Base-by-base conservation (phyloP, 1,139 yeast species). In the Pichia sp. region DNA sequence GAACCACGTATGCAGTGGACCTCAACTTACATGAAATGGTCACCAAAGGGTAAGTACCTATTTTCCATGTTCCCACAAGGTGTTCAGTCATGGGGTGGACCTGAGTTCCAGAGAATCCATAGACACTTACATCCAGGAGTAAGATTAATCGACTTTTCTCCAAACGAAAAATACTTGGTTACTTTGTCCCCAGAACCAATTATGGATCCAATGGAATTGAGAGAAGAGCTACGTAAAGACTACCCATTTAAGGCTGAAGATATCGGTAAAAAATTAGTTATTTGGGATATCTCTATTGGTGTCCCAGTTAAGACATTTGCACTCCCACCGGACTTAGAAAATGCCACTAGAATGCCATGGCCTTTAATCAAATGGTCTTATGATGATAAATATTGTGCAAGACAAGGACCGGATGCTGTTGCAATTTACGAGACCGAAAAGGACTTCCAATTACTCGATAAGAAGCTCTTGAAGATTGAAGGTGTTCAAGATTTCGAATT, bases 331-430 rank as follows among this genome's bases (percentile, higher is more conserved):
- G 80, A 82, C 67, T 76, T 85, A 66, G 87, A 82, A 67, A 80
- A 81, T 53, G 82, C 80, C 66, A 79, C 81, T 68, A 86, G 85
- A 68, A 83, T 90, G 84, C 85, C 87, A 62, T 93, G 99, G 99
- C 99, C 99, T 51, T 82, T 93, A 69, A 87, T 95, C 70, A 92
- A 90, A 74, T 95, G 98, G 98, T 90, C 98, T 48, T 79, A 78
- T 65, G 95, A 95, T 73, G 97, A 90, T 73, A 85, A 84, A 72
- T 95, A 85, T 77, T 89, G 96, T 76, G 98, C 97, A 56, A 87
- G 99, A 75, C 83, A 89, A 72, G 93, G 93, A 54, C 96, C 96
- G 55, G 95, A 89, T 62, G 97, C 96, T 54, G 78, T 95, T 64
- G 93, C 96, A 51, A 81, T 95, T 61, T 95, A 92, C 72, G 90